These are phyloP conservation scores for Leccinum idahoense DNA, from an alignment of 1,284 basidiomycete species.

Conservation along the genomic window DNA sequence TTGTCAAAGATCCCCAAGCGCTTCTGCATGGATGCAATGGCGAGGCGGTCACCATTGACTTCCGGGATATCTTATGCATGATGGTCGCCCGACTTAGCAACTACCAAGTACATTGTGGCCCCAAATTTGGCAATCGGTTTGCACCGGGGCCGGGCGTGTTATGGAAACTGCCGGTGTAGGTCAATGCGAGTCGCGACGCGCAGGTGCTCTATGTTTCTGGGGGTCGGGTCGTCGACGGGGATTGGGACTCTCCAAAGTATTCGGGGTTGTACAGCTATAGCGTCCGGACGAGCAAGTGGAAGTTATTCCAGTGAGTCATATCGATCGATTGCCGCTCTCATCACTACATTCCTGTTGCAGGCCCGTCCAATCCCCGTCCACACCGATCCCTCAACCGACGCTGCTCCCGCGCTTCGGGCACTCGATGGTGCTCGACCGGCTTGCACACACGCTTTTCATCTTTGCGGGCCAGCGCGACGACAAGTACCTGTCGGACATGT, in stretches of 20 bases:
- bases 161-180: too few species aligned
- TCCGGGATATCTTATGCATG: too few species aligned
- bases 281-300: conserved; percentile 59
- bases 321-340: not conserved
- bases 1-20: not conserved
- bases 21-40: too few species aligned
- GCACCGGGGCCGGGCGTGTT: too few species aligned
- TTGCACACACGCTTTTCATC: conserved; percentile 54
- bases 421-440: conserved; percentile 70
- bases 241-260: conserved; percentile 53
- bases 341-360: conserved; percentile 16
- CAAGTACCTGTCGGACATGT: conserved; percentile 64
- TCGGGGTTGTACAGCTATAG: conserved; percentile 70
- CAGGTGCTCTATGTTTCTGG: conserved; percentile 78
- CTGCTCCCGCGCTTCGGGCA: conserved; percentile 67
- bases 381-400: conserved; percentile 27
- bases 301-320: conserved; percentile 51
- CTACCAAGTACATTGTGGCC: too few species aligned
- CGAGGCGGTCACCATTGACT: too few species aligned
- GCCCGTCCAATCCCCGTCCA: conserved; percentile 27
- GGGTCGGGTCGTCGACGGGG: conserved; percentile 65
- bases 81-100: too few species aligned
- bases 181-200: conserved; percentile 32
- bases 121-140: too few species aligned
- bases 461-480: conserved; percentile 68